Base-by-base conservation (phyloP, 371 early-diverging fungal species). In the Apophysomyces sp. region DNA sequence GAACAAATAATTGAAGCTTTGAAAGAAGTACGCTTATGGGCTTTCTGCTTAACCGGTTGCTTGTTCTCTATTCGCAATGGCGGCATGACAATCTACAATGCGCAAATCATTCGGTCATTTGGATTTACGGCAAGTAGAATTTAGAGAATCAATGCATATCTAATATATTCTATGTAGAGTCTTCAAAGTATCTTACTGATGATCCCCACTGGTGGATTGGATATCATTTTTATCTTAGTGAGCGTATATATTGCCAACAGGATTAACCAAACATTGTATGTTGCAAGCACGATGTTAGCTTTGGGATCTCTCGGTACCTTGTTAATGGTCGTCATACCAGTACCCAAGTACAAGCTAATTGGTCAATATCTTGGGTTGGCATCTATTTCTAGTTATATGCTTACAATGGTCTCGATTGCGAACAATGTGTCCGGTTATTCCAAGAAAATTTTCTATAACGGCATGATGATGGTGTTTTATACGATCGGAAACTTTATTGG, bases 1-100 rank as follows among this genome's bases (percentile, higher is more conserved):
- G 59, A 60, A 2, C 77, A 76, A 36, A 63, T 73, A 2, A 32
- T 60, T 34, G 77, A 76, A 51, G 71, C 77, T 0, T 8, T 76
- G 0, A 66, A 61, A 9, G 77, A 76, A 44, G 40, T 64, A n/a
- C 65, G 67, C 0, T 58, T 71, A n/a, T 71, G 73, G 66, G 63
- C 63, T 37, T 76, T 68, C 39, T 58, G 62, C 18, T 57, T 71
- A 18, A 39, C 53, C 13, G 67, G 69, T 11, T 41, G 73, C 4
- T 51, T 76, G 0, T 56, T 73, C 28, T 68, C 66, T 26, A 57
- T 76, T 36, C 65, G 65, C 26, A 69, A 69, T 37, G 71, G 77
- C 53, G 77, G 67, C 27, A 57, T 76, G 55, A 62, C 69, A 9
- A 62, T 63, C 67, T 2, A 68, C 67, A 31, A 72, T 76, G 24